Percentiles rank a stretch among this genome's conserved stretches.
These are phyloP conservation scores for Wilcoxina mikolae DNA, from an alignment of 495 filamentous ascomycete species.

Conservation along the genomic window DNA sequence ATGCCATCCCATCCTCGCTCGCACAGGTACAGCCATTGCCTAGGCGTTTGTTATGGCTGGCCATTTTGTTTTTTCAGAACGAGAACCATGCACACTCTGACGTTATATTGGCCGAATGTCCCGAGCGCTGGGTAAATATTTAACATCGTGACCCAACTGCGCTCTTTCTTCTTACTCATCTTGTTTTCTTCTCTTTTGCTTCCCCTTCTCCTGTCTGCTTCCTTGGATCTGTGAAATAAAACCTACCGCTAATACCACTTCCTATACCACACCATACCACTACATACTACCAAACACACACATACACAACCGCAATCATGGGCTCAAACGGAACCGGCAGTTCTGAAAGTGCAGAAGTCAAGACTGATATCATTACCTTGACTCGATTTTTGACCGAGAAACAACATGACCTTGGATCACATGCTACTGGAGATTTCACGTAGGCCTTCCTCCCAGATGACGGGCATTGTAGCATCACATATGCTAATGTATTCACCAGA, in stretches of 20 bases:
- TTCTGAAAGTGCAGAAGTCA: constrained; percentile 47
- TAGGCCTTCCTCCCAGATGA: constrained; percentile 32
- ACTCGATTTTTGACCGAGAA: constrained; percentile 93
- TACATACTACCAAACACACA: not conserved
- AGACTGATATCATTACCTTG: constrained; percentile 89
- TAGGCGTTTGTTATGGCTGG: no score
- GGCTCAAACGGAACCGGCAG: constrained; percentile 6
- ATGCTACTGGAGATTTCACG: constrained; percentile 95
- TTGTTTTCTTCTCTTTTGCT: not conserved
- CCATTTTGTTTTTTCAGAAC: no score
- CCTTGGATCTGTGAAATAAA: no score
- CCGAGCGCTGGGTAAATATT: not conserved
- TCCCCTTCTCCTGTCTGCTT: no score
- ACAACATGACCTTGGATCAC: constrained; percentile 59
- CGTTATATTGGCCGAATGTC: not conserved
- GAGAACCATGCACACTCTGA: not conserved
- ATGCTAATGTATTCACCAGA: constrained; percentile 32
- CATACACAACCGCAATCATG: not conserved
- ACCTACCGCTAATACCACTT: no score
- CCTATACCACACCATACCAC: not conserved
- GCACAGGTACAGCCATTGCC: no score
- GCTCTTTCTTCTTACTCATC: constrained; percentile 1
- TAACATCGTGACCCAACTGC: not conserved
- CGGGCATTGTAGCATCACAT: not conserved
- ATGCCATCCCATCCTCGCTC: no score